A percentile compares a stretch with the other conserved stretches of the same genome.
These are phyloP conservation scores for Candolleomyces aberdarensis DNA, from an alignment of 768 basidiomycete species.

Conservation along the genomic window DNA sequence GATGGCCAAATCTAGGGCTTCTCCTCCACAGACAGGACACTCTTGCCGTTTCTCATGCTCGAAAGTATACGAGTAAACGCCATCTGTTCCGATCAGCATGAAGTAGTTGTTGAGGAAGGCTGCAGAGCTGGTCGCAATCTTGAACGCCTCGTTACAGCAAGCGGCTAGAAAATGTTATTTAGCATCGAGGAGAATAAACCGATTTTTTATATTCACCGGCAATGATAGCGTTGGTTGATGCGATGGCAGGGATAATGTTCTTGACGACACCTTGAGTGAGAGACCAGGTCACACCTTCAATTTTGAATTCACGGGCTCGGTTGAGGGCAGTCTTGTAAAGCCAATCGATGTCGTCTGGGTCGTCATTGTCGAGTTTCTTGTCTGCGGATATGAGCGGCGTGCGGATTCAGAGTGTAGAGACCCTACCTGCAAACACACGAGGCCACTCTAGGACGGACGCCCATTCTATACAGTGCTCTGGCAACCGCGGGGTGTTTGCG, in stretches of 20 bases:
- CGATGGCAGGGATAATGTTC: slow-evolving; percentile 99
- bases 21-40: slow-evolving; percentile 97
- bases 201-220: slow-evolving; percentile 52
- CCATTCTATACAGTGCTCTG: slow-evolving; percentile 99
- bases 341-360: slow-evolving; percentile 97
- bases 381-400: slow-evolving; percentile 41
- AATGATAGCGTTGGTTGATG: slow-evolving; percentile 97
- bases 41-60: slow-evolving; percentile 90
- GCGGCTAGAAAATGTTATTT: slow-evolving; percentile 53
- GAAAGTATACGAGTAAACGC: slow-evolving; percentile 96
- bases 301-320: slow-evolving; percentile 92
- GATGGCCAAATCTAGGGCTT: slow-evolving; percentile 72
- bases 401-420: neutral
- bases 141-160: slow-evolving; percentile 99
- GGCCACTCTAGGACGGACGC: slow-evolving; percentile 99
- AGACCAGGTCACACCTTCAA: slow-evolving; percentile 98
- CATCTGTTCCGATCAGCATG: slow-evolving; percentile 96
- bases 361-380: slow-evolving; percentile 95
- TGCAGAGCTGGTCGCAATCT: slow-evolving; percentile 93
- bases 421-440: slow-evolving; percentile 78
- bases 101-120: slow-evolving; percentile 97
- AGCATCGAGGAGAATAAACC: neutral
- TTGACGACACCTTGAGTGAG: slow-evolving; percentile 98
- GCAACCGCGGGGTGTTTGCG: slow-evolving; percentile 95
- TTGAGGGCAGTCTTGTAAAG: slow-evolving; percentile 74